Conservation (phyloP, 164 flowering plant genomes). For the Vitis labrusca region DNA sequence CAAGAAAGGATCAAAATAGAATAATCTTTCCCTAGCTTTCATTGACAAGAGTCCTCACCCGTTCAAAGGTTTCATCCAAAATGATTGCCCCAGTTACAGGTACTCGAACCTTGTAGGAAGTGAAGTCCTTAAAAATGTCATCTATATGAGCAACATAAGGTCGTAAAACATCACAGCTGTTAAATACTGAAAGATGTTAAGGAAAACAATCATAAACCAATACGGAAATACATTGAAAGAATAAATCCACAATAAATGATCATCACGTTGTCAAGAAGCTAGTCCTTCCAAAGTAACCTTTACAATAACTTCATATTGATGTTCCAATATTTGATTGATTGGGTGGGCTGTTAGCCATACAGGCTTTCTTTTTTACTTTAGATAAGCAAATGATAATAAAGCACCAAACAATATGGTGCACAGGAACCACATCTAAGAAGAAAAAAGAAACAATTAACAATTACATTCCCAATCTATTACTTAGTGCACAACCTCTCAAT, state of each 20-base stretch:
- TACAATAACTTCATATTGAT: too few species aligned
- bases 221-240: neutral
- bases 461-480: too few species aligned
- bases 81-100: constrained; percentile 97
- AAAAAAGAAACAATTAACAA: too few species aligned
- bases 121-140: constrained; percentile 96
- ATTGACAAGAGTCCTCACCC: constrained; percentile 49
- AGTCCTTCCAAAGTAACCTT: neutral
- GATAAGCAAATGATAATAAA: too few species aligned
- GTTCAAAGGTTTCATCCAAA: constrained; percentile 82
- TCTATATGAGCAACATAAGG: constrained; percentile 93
- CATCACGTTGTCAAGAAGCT: neutral
- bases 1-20: neutral
- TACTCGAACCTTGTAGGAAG: constrained; percentile 92
- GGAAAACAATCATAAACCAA: constrained; percentile 28
- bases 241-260: neutral
- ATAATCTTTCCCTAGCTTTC: neutral
- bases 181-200: constrained; percentile 68
- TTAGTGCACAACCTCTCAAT: too few species aligned
- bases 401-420: too few species aligned
- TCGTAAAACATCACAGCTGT: constrained; percentile 82
- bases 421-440: too few species aligned
- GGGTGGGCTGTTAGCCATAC: too few species aligned
- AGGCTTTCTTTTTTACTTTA: too few species aligned
- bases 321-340: too few species aligned